Evolutionary conservation across 2,329 filamentous ascomycete species (phyloP), one percentile per base, ranked within the genome.

Genomic region (Botrytis paeoniae): DNA sequence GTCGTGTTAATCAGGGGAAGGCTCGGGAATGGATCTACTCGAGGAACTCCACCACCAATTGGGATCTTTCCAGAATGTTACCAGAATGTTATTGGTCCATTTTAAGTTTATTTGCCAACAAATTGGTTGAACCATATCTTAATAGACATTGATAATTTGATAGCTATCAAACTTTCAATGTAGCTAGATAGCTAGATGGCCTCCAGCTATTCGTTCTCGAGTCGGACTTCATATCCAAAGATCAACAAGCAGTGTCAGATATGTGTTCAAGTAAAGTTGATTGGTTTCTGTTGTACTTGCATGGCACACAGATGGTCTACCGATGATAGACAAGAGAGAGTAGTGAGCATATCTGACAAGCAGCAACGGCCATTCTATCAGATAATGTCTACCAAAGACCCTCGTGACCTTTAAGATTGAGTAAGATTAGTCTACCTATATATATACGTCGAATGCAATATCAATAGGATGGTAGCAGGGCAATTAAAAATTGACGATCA

Each of bases 1-100:
- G 68, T 29, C n/a, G 32, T 65, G 35, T 65, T 65, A 64, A 71
- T 71, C 60, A 71, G 69, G 69, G 69, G 69, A 65, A 64, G 45
- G 32, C 18, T 57, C 37, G 60, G 45, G 61, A 71, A 65, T 65
- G 61, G 37, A 66, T 39, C 37, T n/a, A 54, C 54, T 48, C 29
- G n/a, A 45, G 39, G 22, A 25, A 9, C 10, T 32, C 61, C 29
- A 41, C 48, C 57, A 54, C 69, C 61, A 66, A 65, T 71, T 32
- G 60, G 37, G 43, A 8, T 6, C 20, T 22, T 68, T 68, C 64
- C 45, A 41, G 64, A 57, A 68, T 29, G 25, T 45, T 51, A 51
- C 63, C 43, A 29, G 63, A 51, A 66, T n/a, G 32, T 37, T 41
- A 66, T 66, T 54, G 64, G 25, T 39, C n/a, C 45, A 29, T 68